Conservation (phyloP, 257 asterid genomes). For the Scutellaria barbata region DNA sequence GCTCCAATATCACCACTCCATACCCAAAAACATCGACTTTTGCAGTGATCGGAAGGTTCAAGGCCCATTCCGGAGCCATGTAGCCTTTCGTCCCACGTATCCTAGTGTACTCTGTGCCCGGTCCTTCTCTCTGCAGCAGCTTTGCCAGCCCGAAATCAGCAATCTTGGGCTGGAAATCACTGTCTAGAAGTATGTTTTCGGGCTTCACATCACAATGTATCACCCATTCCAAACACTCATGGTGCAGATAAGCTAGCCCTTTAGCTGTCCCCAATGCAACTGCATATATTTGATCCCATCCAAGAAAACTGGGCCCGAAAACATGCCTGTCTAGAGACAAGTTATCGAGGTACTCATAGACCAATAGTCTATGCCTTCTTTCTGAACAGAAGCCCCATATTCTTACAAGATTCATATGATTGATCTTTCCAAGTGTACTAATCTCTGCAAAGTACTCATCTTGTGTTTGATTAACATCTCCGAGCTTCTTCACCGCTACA, state of each 20-base stretch:
- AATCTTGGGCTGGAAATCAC: conserved; percentile 54
- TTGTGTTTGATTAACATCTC: conserved; percentile 41
- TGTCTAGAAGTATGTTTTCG: conserved; percentile 59
- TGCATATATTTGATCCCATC: conserved; percentile 50
- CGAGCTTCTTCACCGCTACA: conserved; percentile 64
- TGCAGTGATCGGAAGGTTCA: conserved; percentile 53
- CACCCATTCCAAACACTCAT: conserved; percentile 64
- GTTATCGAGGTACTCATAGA: conserved; percentile 59
- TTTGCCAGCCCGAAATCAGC: conserved; percentile 71
- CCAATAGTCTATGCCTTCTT: conserved; percentile 46
- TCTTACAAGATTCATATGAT: conserved; percentile 68
- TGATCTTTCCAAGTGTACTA: conserved; percentile 51
- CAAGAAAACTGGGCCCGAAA: conserved; percentile 42
- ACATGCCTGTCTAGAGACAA: conserved; percentile 50
- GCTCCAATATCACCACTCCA: conserved; percentile 59
- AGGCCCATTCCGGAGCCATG: conserved; percentile 69
- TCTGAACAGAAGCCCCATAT: conserved; percentile 56
- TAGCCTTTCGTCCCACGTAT: conserved; percentile 69
- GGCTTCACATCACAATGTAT: conserved; percentile 76
- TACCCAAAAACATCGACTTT: conserved; percentile 66
- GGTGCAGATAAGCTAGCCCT: conserved; percentile 65
- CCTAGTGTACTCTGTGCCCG: conserved; percentile 48
- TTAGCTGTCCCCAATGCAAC: conserved; percentile 62
- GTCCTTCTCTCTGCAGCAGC: conserved; percentile 54
- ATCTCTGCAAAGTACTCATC: conserved; percentile 65